Evolutionary conservation across 352 stramenopile genomes (phyloP), one percentile per base, ranked within the genome.

Genomic region (Globisporangium paroecandrum): DNA sequence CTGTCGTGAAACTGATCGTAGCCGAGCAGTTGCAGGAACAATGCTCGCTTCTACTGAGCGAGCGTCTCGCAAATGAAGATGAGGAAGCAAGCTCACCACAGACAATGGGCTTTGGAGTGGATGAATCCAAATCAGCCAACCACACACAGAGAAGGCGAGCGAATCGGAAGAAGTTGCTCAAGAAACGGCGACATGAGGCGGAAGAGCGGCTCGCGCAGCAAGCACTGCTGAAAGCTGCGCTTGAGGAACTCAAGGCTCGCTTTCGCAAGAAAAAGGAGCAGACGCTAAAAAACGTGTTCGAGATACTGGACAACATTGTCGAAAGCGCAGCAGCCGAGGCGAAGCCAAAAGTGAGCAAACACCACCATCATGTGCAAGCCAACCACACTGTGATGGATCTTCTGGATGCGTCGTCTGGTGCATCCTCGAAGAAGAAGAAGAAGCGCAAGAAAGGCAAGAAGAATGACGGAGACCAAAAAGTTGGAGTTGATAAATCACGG

Each of bases 11-110:
- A 46, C 69, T 95, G 12, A 68, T 95, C n/a, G 62, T 91, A 12
- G 84, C 84, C 3, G 88, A 94, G 62, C 65, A 90, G 24, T 57
- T 95, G 15, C 88, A 95, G 69, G 85, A 81, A 7, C 75, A 89
- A 32, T 93, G 84, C 36, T 88, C 85, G 1, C 53, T 79, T n/a
- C 62, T 93, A 12, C 65, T 95, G n/a, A 81, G 71, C 20, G 82
- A 90, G 36, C 81, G 73, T 29, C 34, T 93, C 18, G 71, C 72
- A 5, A 75, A 70, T 20, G 78, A 89, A 69, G 74, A 82, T 18
- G 76, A 78, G 32, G 18, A 43, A n/a, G 43, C n/a, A 49, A 56
- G 36, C 53, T 49, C 8, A 13, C n/a, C 73, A 1, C 51, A 46
- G 3, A 58, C 10, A 22, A 24, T 59, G 10, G 43, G 38, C 1